Evolutionary conservation across 106 monocot species (phyloP).

Genomic region (Allium cepa): DNA sequence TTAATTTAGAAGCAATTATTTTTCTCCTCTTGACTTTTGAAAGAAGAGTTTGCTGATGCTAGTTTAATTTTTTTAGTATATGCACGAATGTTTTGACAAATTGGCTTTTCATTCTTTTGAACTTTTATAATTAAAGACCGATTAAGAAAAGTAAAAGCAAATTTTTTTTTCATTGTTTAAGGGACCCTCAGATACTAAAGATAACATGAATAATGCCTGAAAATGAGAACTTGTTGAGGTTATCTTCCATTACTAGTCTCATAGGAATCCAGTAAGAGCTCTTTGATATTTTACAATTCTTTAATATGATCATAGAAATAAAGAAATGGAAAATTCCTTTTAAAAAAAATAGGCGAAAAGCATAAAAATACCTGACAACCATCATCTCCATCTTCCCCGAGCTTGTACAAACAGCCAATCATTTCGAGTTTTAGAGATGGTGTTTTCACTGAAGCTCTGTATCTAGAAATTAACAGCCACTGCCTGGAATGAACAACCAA

Average conservation of each 20-base stretch:
- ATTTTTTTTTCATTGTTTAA: too few species aligned
- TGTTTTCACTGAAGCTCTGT: conserved; percentile 69
- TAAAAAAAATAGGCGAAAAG: neutral
- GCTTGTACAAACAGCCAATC: conserved; percentile 66
- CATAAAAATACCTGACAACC: conserved; percentile 42
- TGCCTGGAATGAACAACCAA: conserved; percentile 77
- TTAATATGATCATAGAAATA: neutral
- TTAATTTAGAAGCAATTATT: too few species aligned
- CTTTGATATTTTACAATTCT: conserved; percentile 29
- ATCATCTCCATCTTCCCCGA: conserved; percentile 53
- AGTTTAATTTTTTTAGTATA: too few species aligned
- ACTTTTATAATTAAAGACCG: too few species aligned
- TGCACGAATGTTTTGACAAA: too few species aligned
- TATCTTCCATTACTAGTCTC: conserved; percentile 39
- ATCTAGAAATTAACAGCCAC: conserved; percentile 70
- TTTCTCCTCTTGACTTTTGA: too few species aligned
- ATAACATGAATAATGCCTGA: conserved; percentile 39
- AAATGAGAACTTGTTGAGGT: conserved; percentile 70
- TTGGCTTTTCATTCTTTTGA: too few species aligned
- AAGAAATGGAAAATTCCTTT: neutral
- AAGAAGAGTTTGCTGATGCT: too few species aligned
- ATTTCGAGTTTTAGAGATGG: conserved; percentile 71
- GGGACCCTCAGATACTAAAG: too few species aligned
- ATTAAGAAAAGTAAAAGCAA: too few species aligned
- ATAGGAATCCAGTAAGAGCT: conserved; percentile 70